Evolutionary conservation across 192 early-diverging fungal genomes (phyloP).

Genomic region (Coemansia sp.): DNA sequence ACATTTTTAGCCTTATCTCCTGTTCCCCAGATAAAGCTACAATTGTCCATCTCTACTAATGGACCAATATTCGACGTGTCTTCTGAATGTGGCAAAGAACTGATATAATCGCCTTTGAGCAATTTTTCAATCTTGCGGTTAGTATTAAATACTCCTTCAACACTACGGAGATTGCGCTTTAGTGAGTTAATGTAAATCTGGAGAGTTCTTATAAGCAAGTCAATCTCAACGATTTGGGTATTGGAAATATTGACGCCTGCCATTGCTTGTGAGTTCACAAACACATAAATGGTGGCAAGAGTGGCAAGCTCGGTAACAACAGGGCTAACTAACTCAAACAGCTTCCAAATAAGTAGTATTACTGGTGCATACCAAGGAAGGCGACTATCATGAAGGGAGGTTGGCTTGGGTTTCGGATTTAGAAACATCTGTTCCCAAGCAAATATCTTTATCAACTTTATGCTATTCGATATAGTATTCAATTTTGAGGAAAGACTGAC

Average conservation of each 20-base stretch:
- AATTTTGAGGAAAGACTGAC: too few species aligned
- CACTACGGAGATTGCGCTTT: too few species aligned
- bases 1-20: neutral
- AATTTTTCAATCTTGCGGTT: constrained; percentile 17
- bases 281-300: constrained; percentile 11
- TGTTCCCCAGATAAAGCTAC: constrained; percentile 21
- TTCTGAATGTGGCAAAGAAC: constrained; percentile 7
- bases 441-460: constrained; percentile 40
- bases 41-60: constrained; percentile 14
- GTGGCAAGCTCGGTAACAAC: constrained; percentile 3
- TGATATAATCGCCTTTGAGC: constrained; percentile 30
- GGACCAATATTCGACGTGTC: neutral
- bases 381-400: neutral
- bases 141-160: neutral
- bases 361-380: constrained; percentile 40
- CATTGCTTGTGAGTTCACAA: neutral
- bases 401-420: neutral
- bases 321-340: neutral
- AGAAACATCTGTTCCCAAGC: constrained; percentile 42
- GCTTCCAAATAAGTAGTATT: constrained; percentile 15
- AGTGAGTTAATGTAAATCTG: neutral
- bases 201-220: constrained; percentile 4
- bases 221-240: constrained; percentile 22
- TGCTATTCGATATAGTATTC: constrained; percentile 12
- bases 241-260: constrained; percentile 12